A percentile compares a stretch with the other conserved stretches of the same genome.
Evolutionary conservation across 768 basidiomycete genomes (phyloP).

Genomic region (Lepiota brunneoincarnata): DNA sequence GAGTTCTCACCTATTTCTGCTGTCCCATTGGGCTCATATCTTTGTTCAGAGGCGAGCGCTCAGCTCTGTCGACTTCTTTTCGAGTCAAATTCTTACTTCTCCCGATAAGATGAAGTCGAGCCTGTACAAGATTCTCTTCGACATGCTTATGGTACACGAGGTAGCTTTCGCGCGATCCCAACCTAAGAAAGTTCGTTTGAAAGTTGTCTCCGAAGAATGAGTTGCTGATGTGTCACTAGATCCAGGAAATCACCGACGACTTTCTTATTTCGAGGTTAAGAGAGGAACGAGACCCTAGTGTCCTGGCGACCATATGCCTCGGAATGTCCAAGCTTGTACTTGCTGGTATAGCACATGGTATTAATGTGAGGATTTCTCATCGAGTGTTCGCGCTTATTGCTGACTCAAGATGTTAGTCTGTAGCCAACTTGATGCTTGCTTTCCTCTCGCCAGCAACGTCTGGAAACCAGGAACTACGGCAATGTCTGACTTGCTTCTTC

Average conservation of each 20-base stretch:
- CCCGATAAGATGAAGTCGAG: conserved; percentile 72
- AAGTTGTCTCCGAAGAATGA: too few species aligned
- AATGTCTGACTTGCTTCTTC: conserved; percentile 97
- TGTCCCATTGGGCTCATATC: neutral
- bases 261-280: conserved; percentile 48
- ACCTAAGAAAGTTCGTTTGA: conserved; percentile 33
- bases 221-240: conserved; percentile 21
- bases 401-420: conserved; percentile 23
- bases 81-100: conserved; percentile 74
- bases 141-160: conserved; percentile 89
- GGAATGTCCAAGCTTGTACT: conserved; percentile 90
- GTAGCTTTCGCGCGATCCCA: conserved; percentile 57
- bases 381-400: neutral
- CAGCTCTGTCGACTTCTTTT: conserved; percentile 77
- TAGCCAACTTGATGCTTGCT: conserved; percentile 44
- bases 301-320: conserved; percentile 76
- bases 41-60: conserved; percentile 52
- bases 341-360: conserved; percentile 78
- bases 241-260: conserved; percentile 35
- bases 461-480: conserved; percentile 82
- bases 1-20: neutral
- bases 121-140: conserved; percentile 83
- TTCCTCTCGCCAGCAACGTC: conserved; percentile 87
- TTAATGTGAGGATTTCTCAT: conserved; percentile 45
- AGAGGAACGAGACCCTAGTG: conserved; percentile 69